Base-by-base conservation (phyloP, 2,329 filamentous ascomycete genomes). In the Microcera coccophila region DNA sequence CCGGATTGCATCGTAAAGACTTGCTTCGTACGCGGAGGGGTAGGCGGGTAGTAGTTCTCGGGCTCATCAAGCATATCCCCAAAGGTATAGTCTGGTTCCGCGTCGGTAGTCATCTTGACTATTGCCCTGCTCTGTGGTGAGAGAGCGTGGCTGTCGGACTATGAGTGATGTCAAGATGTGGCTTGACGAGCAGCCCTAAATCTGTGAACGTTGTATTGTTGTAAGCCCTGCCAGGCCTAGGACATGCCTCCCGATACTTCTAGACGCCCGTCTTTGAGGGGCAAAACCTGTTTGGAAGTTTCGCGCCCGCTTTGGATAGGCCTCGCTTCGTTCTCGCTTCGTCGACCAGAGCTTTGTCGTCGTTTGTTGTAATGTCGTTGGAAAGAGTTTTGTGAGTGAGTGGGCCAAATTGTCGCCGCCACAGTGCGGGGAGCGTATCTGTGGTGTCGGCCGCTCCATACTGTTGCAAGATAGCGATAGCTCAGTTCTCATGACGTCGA, bases 41-140 rank as follows among this genome's bases (percentile, higher is more conserved):
- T 83, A 1, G 88, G 82, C 36, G 85, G 79, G 62, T 88, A 93
- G 71, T 79, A 96, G 60, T 81, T 87, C 41, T 81, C 78, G 5
- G 90, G 90, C 52, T 95, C 90, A 41, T 84, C 70, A 71, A 96
- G 95, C 52, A 95, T 72, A 60, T 70, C 69, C 45, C 61, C 69
- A 15, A 63, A 65, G 29, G 57, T 59, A 39, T 66, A 69, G 46
- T 32, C 29, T 32, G 29, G 29, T 15, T 65, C 62, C 24, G 64
- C 62, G 28, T 65, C 62, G 38, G 64, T 54, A 17, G 62, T 58
- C 62, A 66, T 66, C 36, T 38, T 44, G 38, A 32, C 8, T 26
- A n/a, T 12, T 26, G 22, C 22, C 12, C 22, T 26, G 22, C 22
- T 26, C 7, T 26, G 22, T 26, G 22, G 7, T 26, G 22, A 26